Conservation (phyloP, 2,329 filamentous ascomycete genomes). For the Claviceps lovelessii region DNA sequence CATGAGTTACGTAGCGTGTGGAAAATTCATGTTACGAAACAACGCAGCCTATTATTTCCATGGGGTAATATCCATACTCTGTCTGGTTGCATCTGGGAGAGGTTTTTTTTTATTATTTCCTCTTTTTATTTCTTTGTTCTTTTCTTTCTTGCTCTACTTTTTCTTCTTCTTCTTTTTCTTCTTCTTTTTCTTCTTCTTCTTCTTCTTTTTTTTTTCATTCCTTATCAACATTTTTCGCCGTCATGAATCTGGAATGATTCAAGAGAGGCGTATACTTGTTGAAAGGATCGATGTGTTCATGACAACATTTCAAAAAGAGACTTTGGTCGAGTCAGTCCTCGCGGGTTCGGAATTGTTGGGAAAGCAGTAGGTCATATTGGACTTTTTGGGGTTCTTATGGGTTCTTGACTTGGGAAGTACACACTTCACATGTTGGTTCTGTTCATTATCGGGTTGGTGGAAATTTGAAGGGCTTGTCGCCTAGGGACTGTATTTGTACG, state of each 20-base stretch:
- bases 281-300: background rate
- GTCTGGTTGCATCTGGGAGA: background rate
- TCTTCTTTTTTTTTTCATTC: background rate
- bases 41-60: background rate
- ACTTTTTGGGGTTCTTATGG: background rate
- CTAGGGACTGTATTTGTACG: constrained; percentile 1
- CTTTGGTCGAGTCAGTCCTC: background rate
- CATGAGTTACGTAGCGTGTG: background rate
- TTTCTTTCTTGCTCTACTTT: background rate
- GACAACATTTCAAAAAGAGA: constrained; percentile 1
- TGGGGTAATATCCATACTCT: background rate
- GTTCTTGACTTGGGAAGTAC: background rate
- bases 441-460: background rate
- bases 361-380: background rate
- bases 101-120: background rate
- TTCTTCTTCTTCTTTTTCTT: background rate
- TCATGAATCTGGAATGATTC: constrained; percentile 3
- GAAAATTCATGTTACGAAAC: background rate
- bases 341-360: background rate
- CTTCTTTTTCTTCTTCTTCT: background rate
- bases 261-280: background rate
- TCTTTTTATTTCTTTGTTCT: background rate
- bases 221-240: background rate
- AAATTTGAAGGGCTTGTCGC: background rate
- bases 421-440: constrained; percentile 1